A percentile compares a stretch with the other conserved stretches of the same genome.
Evolutionary conservation across 2,329 filamentous ascomycete species (phyloP).

Genomic region (Penicillium sp.): DNA sequence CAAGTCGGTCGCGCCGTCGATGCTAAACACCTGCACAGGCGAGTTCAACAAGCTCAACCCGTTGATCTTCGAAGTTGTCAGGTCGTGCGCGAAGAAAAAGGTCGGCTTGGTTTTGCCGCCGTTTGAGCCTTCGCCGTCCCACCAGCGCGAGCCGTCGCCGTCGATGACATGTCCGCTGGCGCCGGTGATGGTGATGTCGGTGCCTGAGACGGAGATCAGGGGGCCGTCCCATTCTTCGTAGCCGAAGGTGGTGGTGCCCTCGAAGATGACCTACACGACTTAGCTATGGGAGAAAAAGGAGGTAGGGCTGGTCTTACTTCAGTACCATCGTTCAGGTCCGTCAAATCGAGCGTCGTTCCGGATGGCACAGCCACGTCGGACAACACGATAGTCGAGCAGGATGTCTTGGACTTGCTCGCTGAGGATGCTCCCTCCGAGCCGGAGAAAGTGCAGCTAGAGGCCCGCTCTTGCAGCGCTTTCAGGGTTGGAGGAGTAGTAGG

Average conservation of each 20-base stretch:
- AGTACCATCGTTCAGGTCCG: slow-evolving; percentile 15
- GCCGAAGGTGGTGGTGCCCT: slow-evolving; percentile 63
- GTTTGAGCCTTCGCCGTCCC: slow-evolving; percentile 59
- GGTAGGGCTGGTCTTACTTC: slow-evolving; percentile 18
- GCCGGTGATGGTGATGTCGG: slow-evolving; percentile 51
- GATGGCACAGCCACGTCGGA: slow-evolving; percentile 31
- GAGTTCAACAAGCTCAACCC: slow-evolving; percentile 31
- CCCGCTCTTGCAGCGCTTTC: neutral
- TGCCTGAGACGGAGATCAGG: slow-evolving; percentile 59
- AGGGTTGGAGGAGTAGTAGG: neutral
- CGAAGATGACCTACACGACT: slow-evolving; percentile 54
- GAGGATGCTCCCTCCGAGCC: slow-evolving; percentile 17
- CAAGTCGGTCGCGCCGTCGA: slow-evolving; percentile 45
- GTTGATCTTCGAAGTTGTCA: slow-evolving; percentile 27
- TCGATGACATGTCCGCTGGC: slow-evolving; percentile 53
- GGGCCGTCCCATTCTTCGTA: slow-evolving; percentile 65
- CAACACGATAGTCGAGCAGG: slow-evolving; percentile 32
- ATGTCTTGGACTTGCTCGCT: slow-evolving; percentile 22
- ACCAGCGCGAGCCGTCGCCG: slow-evolving; percentile 55
- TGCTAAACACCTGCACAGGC: slow-evolving; percentile 34
- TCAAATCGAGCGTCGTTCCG: slow-evolving; percentile 32
- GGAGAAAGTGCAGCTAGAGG: slow-evolving; percentile 22
- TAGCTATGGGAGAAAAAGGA: slow-evolving; percentile 32
- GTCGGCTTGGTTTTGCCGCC: slow-evolving; percentile 63
- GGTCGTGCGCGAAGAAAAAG: slow-evolving; percentile 52